Percentiles rank a stretch among this genome's conserved stretches.
These are phyloP conservation scores for Aureobasidium lini DNA, from an alignment of 2,329 filamentous ascomycete genomes.

Conservation along the genomic window DNA sequence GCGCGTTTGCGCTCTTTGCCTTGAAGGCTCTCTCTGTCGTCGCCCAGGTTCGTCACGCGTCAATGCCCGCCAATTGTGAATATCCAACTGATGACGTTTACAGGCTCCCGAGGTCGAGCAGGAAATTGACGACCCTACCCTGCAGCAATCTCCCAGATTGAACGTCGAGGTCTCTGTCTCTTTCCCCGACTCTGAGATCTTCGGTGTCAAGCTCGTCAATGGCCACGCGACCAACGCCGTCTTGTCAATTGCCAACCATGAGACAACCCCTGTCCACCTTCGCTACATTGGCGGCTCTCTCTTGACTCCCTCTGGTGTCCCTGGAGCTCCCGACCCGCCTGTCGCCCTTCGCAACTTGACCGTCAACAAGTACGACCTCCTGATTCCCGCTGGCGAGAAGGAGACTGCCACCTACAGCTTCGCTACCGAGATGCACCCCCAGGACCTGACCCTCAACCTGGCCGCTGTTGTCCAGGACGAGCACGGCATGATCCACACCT, in stretches of 20 bases:
- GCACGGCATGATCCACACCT: slow-evolving; percentile 63
- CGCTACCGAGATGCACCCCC: slow-evolving; percentile 83
- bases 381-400: slow-evolving; percentile 68
- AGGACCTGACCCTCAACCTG: slow-evolving; percentile 74
- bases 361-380: slow-evolving; percentile 61
- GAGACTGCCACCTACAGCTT: slow-evolving; percentile 76
- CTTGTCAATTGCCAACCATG: slow-evolving; percentile 77
- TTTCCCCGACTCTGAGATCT: slow-evolving; percentile 67
- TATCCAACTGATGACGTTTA: neutral
- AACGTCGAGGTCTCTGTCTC: slow-evolving; percentile 49
- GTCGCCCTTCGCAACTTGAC: slow-evolving; percentile 77
- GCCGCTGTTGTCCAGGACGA: slow-evolving; percentile 63
- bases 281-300: slow-evolving; percentile 71
- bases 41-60: neutral
- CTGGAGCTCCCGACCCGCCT: slow-evolving; percentile 45
- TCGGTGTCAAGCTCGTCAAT: slow-evolving; percentile 93
- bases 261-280: slow-evolving; percentile 66
- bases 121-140: slow-evolving; percentile 42
- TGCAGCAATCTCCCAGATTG: slow-evolving; percentile 44
- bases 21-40: slow-evolving; percentile 56
- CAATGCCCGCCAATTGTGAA: neutral
- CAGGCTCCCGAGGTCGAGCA: slow-evolving; percentile 44
- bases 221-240: slow-evolving; percentile 76
- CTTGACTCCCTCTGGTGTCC: slow-evolving; percentile 45
- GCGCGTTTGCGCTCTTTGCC: slow-evolving; percentile 64